Conservation (phyloP, 305 asterid genomes). For the Plantago lanceolata region DNA sequence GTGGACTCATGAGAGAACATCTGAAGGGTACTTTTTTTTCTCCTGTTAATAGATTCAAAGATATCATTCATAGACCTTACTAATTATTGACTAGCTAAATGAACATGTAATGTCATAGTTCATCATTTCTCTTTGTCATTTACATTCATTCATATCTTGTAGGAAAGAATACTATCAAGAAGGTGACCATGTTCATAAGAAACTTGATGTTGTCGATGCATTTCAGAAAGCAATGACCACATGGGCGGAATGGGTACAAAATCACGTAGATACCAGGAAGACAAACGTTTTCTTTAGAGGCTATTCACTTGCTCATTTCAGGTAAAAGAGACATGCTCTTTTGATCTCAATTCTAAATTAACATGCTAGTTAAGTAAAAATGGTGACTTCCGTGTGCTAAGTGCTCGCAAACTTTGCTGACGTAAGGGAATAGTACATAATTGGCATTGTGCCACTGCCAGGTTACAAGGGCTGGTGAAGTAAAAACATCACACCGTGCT, state of each 20-base stretch:
- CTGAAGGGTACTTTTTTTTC: conserved; percentile 31
- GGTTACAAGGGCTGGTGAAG: too few species aligned
- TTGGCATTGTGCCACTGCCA: too few species aligned
- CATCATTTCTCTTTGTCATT: too few species aligned
- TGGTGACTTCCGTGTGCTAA: background rate
- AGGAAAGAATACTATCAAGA: conserved; percentile 45
- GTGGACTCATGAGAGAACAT: conserved; percentile 47
- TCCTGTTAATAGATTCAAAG: background rate
- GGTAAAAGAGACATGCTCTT: conserved; percentile 20
- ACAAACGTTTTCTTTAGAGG: conserved; percentile 38
- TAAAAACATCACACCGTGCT: background rate
- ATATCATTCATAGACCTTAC: background rate
- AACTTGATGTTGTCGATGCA: conserved; percentile 36
- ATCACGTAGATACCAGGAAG: conserved; percentile 28
- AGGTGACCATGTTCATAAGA: conserved; percentile 33
- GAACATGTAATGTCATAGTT: background rate
- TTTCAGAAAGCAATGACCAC: conserved; percentile 39
- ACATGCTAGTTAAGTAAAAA: background rate
- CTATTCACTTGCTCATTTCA: conserved; percentile 40
- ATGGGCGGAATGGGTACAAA: conserved; percentile 38
- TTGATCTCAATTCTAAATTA: background rate
- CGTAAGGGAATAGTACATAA: too few species aligned
- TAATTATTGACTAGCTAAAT: background rate
- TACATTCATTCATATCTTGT: conserved; percentile 16
- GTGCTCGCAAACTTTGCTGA: background rate